Conservation (phyloP, 2,329 filamentous ascomycete species). For the Claviceps lovelessii region DNA sequence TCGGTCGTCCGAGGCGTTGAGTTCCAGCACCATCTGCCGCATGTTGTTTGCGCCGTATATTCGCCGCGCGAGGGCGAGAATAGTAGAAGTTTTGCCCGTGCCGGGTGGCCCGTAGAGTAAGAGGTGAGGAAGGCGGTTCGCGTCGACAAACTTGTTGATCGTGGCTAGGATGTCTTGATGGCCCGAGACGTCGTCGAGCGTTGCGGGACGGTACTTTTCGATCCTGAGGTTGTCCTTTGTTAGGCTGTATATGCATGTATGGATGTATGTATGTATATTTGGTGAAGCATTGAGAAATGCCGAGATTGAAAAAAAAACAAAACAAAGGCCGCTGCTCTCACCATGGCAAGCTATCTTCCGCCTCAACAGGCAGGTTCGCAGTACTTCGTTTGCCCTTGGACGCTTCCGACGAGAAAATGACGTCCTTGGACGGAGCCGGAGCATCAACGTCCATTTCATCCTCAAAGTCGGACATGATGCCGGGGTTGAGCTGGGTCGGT, state of each 20-base stretch:
- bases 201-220: constrained; percentile 87
- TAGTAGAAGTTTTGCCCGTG: constrained; percentile 94
- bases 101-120: constrained; percentile 93
- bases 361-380: constrained; percentile 85
- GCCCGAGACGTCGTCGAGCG: constrained; percentile 82
- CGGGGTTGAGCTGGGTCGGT: no score
- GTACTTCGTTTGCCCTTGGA: constrained; percentile 83
- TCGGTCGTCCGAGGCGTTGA: constrained; percentile 93
- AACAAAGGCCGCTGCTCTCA: constrained; percentile 23
- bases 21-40: constrained; percentile 95
- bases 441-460: constrained; percentile 49
- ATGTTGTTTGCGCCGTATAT: constrained; percentile 90
- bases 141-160: constrained; percentile 93
- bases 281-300: not conserved
- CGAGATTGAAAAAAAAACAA: no score
- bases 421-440: constrained; percentile 30
- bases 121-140: constrained; percentile 86
- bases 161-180: constrained; percentile 95
- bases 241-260: no score
- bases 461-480: constrained; percentile 42
- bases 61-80: constrained; percentile 77
- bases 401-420: constrained; percentile 59
- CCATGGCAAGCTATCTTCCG: constrained; percentile 90
- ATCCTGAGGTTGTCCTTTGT: constrained; percentile 44
- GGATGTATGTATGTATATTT: not conserved